phyloP scores from a whole-genome alignment of 768 basidiomycete species.

The Austroboletus eburneus region DNA sequence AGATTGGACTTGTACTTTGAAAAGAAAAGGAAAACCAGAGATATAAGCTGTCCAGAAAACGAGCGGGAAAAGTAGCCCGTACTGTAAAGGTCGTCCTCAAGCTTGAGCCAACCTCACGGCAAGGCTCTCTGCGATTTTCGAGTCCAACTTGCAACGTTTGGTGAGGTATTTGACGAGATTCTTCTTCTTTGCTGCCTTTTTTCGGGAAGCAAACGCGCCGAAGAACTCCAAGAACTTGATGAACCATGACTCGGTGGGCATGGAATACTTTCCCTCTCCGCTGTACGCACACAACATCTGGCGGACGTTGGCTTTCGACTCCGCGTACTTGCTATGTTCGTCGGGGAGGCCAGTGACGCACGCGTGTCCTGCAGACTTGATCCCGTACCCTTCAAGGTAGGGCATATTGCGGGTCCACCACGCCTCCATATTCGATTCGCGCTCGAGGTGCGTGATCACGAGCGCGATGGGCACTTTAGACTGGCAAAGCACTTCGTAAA shows the following conservation, averaged over 20 bases:
- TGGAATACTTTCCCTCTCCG: constrained; percentile 15
- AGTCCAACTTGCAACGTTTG: constrained; percentile 23
- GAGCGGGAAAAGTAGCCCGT: too few species aligned
- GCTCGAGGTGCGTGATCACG: constrained; percentile 37
- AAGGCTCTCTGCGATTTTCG: constrained; percentile 9
- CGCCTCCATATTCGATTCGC: constrained; percentile 27
- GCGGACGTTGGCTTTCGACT: constrained; percentile 14
- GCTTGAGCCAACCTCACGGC: constrained; percentile 2
- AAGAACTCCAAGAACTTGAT: constrained; percentile 18
- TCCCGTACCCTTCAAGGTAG: constrained; percentile 17
- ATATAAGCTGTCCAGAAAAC: too few species aligned
- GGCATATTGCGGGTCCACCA: constrained; percentile 30
- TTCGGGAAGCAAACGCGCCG: constrained; percentile 12
- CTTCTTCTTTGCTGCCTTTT: constrained; percentile 14
- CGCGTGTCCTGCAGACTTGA: constrained; percentile 25
- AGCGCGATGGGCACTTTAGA: constrained; percentile 26
- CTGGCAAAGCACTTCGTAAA: constrained; percentile 38
- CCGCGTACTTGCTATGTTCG: constrained; percentile 16
- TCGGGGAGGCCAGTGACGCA: constrained; percentile 27
- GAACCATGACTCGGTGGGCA: constrained; percentile 25
- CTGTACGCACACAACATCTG: constrained; percentile 13
- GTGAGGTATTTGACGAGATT: constrained; percentile 15
- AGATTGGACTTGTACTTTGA: too few species aligned
- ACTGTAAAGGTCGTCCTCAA: not conserved
- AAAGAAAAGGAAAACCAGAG: too few species aligned